These are phyloP conservation scores for Streptanthus diversifolius DNA, from an alignment of 345 rosid genomes.

Conservation along the genomic window DNA sequence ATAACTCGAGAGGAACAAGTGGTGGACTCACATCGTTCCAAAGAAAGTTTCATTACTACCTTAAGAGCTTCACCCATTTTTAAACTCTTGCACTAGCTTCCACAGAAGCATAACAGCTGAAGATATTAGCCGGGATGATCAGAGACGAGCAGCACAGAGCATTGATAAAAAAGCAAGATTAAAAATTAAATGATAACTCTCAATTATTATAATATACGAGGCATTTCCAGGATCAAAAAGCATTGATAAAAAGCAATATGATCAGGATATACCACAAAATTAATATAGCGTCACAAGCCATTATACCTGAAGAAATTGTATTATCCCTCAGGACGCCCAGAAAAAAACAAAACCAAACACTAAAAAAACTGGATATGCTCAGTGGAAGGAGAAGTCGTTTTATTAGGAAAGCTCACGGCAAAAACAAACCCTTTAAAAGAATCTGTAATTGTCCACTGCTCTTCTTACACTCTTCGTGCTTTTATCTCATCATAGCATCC, in stretches of 20 bases:
- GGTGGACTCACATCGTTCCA: no score
- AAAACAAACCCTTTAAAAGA: background rate
- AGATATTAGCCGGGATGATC: background rate
- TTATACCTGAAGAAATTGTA: constrained; percentile 58
- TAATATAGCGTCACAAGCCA: constrained; percentile 70
- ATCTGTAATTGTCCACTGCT: constrained; percentile 57
- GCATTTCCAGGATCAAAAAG: constrained; percentile 75
- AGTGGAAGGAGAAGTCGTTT: constrained; percentile 99
- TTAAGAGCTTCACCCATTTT: no score
- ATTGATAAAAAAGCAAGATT: background rate
- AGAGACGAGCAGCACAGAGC: background rate
- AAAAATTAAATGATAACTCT: background rate
- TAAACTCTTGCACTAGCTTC: no score
- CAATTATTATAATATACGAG: constrained; percentile 18
- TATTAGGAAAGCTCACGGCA: constrained; percentile 62
- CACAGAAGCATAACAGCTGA: no score
- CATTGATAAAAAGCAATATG: constrained; percentile 36
- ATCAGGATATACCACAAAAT: constrained; percentile 70
- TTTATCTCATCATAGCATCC: constrained; percentile 60
- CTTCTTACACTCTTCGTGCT: constrained; percentile 53
- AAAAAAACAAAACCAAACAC: background rate
- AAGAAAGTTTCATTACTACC: no score
- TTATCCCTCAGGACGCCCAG: constrained; percentile 63
- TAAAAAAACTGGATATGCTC: constrained; percentile 39
- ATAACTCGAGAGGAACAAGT: no score